Percentiles rank a stretch among this genome's conserved stretches.
Evolutionary conservation across 208 protist genomes (phyloP).

Genomic region (Leishmania turanica): DNA sequence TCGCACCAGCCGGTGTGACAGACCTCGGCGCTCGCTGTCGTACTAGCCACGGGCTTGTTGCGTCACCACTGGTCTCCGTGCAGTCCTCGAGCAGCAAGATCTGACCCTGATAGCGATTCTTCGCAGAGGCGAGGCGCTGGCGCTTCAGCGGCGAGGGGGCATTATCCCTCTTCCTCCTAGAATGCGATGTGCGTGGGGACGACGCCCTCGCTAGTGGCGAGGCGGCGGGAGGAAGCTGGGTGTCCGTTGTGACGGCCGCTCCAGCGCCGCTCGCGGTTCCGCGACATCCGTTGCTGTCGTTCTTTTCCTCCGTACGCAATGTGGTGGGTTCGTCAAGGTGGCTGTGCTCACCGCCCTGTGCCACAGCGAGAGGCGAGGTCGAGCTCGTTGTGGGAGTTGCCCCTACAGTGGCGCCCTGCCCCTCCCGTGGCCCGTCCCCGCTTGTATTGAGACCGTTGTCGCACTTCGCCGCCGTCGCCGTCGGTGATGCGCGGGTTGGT

Average conservation of each 20-base stretch:
- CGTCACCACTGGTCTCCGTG: neutral
- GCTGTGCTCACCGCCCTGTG: neutral
- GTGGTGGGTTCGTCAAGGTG: neutral
- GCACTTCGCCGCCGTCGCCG: neutral
- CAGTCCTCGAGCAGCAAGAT: slow-evolving; percentile 5
- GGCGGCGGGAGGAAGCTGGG: neutral
- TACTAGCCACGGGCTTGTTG: neutral
- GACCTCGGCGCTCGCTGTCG: neutral
- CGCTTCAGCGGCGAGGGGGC: neutral
- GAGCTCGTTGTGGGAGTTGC: neutral
- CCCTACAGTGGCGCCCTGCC: neutral
- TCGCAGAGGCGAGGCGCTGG: neutral
- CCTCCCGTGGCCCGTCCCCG: neutral
- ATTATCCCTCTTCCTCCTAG: neutral
- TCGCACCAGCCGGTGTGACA: neutral
- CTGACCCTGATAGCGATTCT: slow-evolving; percentile 3
- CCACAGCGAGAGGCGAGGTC: neutral
- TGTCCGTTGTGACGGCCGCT: neutral
- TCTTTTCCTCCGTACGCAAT: neutral
- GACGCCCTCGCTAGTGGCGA: neutral
- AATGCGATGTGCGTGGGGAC: neutral
- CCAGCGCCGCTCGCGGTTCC: neutral
- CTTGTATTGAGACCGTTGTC: neutral
- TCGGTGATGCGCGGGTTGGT: neutral
- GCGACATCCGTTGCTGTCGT: neutral